A percentile compares a stretch with the other conserved stretches of the same genome.
These are phyloP conservation scores for Neocucurbitaria cava DNA, from an alignment of 2,329 filamentous ascomycete genomes.

Conservation along the genomic window DNA sequence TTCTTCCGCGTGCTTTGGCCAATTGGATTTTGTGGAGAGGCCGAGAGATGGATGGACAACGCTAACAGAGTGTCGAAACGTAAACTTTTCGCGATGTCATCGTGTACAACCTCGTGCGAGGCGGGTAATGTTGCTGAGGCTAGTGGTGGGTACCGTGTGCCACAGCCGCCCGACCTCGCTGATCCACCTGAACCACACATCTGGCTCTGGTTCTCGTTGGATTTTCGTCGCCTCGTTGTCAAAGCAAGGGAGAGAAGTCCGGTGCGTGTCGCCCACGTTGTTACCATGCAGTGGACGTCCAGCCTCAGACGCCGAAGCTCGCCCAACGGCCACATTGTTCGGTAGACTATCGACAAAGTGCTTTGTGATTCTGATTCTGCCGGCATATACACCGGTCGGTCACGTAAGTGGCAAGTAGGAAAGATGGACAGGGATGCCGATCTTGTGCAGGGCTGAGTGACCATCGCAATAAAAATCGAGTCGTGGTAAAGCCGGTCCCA, in stretches of 20 bases:
- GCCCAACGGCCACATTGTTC: not conserved
- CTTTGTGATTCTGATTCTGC: slow-evolving; percentile 1
- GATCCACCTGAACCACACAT: slow-evolving; percentile 5
- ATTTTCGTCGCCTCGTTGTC: slow-evolving; percentile 25
- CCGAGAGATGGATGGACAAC: not conserved
- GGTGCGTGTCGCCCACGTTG: slow-evolving; percentile 2
- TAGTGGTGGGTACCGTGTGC: not conserved
- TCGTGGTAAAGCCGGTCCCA: slow-evolving; percentile 18
- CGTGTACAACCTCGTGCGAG: slow-evolving; percentile 18
- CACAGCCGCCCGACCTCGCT: not conserved
- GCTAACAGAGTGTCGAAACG: slow-evolving; percentile 3
- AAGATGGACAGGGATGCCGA: slow-evolving; percentile 14
- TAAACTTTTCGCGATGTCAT: slow-evolving; percentile 2
- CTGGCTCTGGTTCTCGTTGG: slow-evolving; percentile 7
- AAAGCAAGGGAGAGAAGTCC: slow-evolving; percentile 17
- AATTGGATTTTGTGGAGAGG: slow-evolving; percentile 1
- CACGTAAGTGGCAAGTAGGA: slow-evolving; percentile 10
- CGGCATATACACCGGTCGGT: slow-evolving; percentile 2
- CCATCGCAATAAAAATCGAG: slow-evolving; percentile 20
- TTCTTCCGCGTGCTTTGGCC: not conserved
- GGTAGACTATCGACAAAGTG: not conserved
- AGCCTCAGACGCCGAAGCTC: slow-evolving; percentile 9
- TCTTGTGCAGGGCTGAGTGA: slow-evolving; percentile 16
- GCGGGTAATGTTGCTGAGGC: slow-evolving; percentile 13
- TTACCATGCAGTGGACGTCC: slow-evolving; percentile 4